These are phyloP conservation scores for Sporothrix euskadiensis DNA, from an alignment of 2,329 filamentous ascomycete species.

Conservation along the genomic window DNA sequence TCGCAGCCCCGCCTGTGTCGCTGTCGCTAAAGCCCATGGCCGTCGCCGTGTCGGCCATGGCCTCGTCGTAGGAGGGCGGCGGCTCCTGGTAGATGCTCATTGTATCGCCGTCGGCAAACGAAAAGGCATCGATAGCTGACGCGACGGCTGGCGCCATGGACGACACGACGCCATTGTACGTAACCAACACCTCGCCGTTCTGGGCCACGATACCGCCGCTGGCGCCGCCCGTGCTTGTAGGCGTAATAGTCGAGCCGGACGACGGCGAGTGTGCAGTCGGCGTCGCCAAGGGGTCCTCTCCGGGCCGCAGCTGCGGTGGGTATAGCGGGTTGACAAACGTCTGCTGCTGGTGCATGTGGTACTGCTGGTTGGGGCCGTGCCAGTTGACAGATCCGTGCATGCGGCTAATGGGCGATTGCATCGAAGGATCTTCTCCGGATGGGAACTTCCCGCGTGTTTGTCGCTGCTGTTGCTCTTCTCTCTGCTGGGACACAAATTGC, in stretches of 20 bases:
- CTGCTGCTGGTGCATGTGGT: constrained; percentile 37
- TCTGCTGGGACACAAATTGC: constrained; percentile 17
- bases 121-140: constrained; percentile 27
- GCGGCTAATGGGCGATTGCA: neutral
- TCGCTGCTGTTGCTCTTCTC: constrained; percentile 24
- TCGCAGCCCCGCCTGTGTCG: neutral
- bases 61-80: constrained; percentile 94
- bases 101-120: constrained; percentile 24
- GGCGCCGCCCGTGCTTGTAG: neutral
- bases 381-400: neutral
- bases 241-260: neutral
- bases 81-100: constrained; percentile 63
- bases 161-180: constrained; percentile 26
- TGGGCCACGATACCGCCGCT: constrained; percentile 21
- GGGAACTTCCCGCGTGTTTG: constrained; percentile 24
- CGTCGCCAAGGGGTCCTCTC: constrained; percentile 35
- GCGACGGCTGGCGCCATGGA: constrained; percentile 26
- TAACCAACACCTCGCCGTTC: constrained; percentile 23
- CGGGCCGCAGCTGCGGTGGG: constrained; percentile 54
- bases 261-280: neutral
- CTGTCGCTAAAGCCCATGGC: neutral
- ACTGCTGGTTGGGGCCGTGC: constrained; percentile 25
- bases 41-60: constrained; percentile 61
- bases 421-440: neutral
- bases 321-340: constrained; percentile 53